These are phyloP conservation scores for Backusella morwellensis DNA, from an alignment of 192 early-diverging fungal genomes.

Conservation along the genomic window DNA sequence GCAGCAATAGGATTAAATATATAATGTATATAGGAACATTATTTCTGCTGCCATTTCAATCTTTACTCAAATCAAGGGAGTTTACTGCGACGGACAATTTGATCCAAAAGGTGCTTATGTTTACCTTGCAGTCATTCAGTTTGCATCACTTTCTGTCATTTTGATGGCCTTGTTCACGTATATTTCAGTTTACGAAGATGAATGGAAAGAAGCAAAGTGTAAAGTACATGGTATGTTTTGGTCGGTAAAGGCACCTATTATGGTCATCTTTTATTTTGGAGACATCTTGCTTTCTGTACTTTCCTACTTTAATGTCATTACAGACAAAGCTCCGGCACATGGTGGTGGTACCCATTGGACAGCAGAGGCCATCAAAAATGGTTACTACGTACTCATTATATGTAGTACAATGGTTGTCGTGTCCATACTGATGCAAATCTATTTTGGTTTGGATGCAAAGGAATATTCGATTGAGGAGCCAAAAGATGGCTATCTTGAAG, in stretches of 20 bases:
- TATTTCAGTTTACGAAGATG: slow-evolving; percentile 25
- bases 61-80: slow-evolving; percentile 31
- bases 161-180: slow-evolving; percentile 35
- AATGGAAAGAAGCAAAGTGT: slow-evolving; percentile 30
- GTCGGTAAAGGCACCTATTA: slow-evolving; percentile 41
- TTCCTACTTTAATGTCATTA: slow-evolving; percentile 21
- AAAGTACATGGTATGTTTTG: slow-evolving; percentile 33
- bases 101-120: slow-evolving; percentile 30
- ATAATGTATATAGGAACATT: slow-evolving; percentile 22
- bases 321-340: slow-evolving; percentile 10
- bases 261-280: slow-evolving; percentile 40
- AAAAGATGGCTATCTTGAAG: slow-evolving; percentile 2
- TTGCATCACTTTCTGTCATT: slow-evolving; percentile 34
- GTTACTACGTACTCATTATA: slow-evolving; percentile 27
- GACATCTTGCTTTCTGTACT: slow-evolving; percentile 25
- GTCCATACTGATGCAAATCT: slow-evolving; percentile 29
- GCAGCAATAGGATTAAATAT: background rate
- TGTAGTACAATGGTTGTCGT: slow-evolving; percentile 28
- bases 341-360: slow-evolving; percentile 23
- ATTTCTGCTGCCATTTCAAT: slow-evolving; percentile 33
- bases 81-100: slow-evolving; percentile 28
- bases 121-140: slow-evolving; percentile 30
- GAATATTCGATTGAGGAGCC: slow-evolving; percentile 19
- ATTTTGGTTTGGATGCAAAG: slow-evolving; percentile 23
- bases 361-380: slow-evolving; percentile 32